Conservation (phyloP, 2,329 filamentous ascomycete genomes). For the Cadophora luteo-olivacea region DNA sequence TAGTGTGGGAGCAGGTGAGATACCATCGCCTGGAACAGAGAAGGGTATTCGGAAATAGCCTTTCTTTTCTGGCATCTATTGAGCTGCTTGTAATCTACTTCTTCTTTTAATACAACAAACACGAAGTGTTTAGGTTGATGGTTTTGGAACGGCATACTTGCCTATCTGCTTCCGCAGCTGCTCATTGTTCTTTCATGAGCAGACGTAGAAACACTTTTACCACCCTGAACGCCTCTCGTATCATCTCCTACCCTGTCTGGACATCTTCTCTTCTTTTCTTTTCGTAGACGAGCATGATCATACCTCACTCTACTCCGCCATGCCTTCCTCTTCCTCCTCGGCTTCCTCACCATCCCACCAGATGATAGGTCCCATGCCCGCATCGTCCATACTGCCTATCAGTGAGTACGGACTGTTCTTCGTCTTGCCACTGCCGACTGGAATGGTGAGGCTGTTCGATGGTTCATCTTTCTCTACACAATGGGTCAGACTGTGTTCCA, state of each 20-base stretch:
- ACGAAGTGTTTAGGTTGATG: neutral
- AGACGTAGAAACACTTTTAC: neutral
- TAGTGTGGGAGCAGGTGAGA: neutral
- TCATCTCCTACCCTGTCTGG: too few species aligned
- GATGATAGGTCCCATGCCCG: slow-evolving; percentile 66
- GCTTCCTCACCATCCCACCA: slow-evolving; percentile 61
- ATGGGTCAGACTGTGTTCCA: too few species aligned
- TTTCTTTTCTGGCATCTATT: neutral
- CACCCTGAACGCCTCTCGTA: too few species aligned
- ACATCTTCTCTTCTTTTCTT: too few species aligned
- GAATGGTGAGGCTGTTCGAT: slow-evolving; percentile 50
- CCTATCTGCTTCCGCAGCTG: neutral
- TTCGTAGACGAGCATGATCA: too few species aligned
- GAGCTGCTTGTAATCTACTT: neutral
- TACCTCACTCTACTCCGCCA: too few species aligned
- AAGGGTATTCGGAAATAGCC: too few species aligned
- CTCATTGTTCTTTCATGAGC: neutral
- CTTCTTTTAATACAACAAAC: neutral
- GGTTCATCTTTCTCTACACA: slow-evolving; percentile 68
- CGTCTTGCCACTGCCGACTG: slow-evolving; percentile 8
- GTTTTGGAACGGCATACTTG: neutral
- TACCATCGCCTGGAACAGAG: neutral
- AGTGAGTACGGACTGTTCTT: slow-evolving; percentile 74
- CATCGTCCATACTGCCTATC: slow-evolving; percentile 67
- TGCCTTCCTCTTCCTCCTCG: slow-evolving; percentile 29